Conservation (phyloP, 2,329 filamentous ascomycete genomes). For the Nothophoma quercina region DNA sequence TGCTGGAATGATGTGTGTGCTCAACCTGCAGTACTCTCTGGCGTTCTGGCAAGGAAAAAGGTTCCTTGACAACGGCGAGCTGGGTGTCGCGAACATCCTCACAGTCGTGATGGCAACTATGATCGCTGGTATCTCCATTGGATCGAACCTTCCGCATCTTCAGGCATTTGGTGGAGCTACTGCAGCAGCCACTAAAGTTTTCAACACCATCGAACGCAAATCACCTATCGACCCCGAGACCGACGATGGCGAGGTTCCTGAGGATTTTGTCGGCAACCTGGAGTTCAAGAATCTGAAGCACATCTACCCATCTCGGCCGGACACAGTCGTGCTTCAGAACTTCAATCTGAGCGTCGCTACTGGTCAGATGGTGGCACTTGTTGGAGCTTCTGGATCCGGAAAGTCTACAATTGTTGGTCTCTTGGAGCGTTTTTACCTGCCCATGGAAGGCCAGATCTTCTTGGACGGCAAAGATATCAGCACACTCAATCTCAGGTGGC, state of each 20-base stretch:
- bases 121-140: constrained; percentile 90
- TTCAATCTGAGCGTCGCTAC: constrained; percentile 82
- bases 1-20: constrained; percentile 79
- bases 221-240: constrained; percentile 84
- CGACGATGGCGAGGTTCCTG: constrained; percentile 74
- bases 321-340: constrained; percentile 86
- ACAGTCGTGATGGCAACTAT: constrained; percentile 91
- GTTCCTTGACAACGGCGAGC: constrained; percentile 65
- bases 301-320: constrained; percentile 92
- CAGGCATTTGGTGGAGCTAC: constrained; percentile 86
- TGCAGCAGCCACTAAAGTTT: constrained; percentile 90
- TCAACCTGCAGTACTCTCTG: constrained; percentile 73
- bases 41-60: constrained; percentile 58
- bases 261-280: constrained; percentile 77
- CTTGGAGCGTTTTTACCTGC: constrained; percentile 93
- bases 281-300: constrained; percentile 85
- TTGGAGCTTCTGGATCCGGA: constrained; percentile 91
- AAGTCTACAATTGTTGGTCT: constrained; percentile 95
- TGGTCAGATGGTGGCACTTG: constrained; percentile 90
- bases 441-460: constrained; percentile 78
- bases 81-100: constrained; percentile 74
- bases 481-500: constrained; percentile 84
- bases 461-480: constrained; percentile 85
- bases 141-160: constrained; percentile 73
- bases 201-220: constrained; percentile 85